Percentiles rank a stretch among this genome's conserved stretches.
These are phyloP conservation scores for Ganoderma leucocontextum DNA, from an alignment of 1,284 basidiomycete genomes.

Conservation along the genomic window DNA sequence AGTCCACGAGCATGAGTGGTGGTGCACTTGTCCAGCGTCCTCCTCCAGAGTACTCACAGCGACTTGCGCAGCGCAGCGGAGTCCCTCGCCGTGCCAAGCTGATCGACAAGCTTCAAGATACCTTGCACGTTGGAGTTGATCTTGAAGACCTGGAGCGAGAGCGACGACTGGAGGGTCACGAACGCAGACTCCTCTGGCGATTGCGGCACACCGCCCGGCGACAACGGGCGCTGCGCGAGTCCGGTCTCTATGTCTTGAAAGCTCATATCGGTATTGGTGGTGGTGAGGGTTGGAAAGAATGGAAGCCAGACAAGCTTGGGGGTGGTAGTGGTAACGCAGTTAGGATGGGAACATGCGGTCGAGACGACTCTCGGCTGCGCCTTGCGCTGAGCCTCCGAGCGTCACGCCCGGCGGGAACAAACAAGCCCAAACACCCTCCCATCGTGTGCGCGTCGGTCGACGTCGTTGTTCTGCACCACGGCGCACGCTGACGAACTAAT, in stretches of 20 bases:
- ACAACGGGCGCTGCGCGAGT: slow-evolving; percentile 53
- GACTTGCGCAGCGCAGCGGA: slow-evolving; percentile 79
- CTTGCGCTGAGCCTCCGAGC: too few species aligned
- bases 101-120: slow-evolving; percentile 91
- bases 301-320: background rate
- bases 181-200: slow-evolving; percentile 80
- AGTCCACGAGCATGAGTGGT: background rate
- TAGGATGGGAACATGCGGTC: background rate
- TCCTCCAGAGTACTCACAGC: slow-evolving; percentile 60
- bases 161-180: slow-evolving; percentile 79
- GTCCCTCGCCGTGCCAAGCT: slow-evolving; percentile 86
- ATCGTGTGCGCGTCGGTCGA: background rate
- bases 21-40: background rate
- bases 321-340: background rate
- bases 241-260: slow-evolving; percentile 84
- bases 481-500: background rate
- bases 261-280: slow-evolving; percentile 58
- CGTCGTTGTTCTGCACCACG: background rate
- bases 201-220: slow-evolving; percentile 52
- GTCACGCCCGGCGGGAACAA: background rate
- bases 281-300: background rate
- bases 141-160: slow-evolving; percentile 98
- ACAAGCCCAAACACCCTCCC: background rate
- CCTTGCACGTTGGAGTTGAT: slow-evolving; percentile 98
- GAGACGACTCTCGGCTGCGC: slow-evolving; percentile 2